A percentile compares a stretch with the other conserved stretches of the same genome.
Evolutionary conservation across 148 eudicot species (phyloP).

Genomic region (Bassia scoparia): DNA sequence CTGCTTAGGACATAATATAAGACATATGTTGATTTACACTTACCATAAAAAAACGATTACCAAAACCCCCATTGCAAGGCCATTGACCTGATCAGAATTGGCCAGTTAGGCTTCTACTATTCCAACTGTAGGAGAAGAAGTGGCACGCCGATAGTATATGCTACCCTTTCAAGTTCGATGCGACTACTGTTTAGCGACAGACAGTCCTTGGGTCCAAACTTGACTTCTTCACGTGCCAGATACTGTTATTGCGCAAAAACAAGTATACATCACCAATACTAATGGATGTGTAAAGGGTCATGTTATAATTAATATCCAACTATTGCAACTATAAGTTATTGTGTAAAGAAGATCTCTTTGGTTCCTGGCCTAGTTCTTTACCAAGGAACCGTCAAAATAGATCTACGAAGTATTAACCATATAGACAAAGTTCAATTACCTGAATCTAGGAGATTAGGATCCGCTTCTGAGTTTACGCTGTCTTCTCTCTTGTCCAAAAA

Average conservation of each 20-base stretch:
- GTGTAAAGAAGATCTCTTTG: too few relatives aligned
- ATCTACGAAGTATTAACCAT: too few relatives aligned
- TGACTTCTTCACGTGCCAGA: constrained; percentile 23
- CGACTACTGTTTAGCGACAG: constrained; percentile 14
- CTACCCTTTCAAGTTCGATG: constrained; percentile 32
- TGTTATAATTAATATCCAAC: too few relatives aligned
- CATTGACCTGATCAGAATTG: constrained; percentile 42
- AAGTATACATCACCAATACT: too few relatives aligned
- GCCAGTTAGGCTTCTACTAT: constrained; percentile 45
- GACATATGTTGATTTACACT: background rate
- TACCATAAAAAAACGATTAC: constrained; percentile 58
- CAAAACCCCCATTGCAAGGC: constrained; percentile 57
- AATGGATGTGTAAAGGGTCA: too few relatives aligned
- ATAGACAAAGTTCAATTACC: too few relatives aligned
- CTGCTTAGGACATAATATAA: background rate
- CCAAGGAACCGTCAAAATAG: too few relatives aligned
- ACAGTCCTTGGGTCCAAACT: constrained; percentile 3
- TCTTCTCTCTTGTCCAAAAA: too few relatives aligned
- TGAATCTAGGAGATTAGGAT: too few relatives aligned
- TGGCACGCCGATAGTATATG: constrained; percentile 31
- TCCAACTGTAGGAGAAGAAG: constrained; percentile 45
- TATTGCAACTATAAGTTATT: too few relatives aligned
- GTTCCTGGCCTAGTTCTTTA: too few relatives aligned
- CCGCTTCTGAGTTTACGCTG: too few relatives aligned
- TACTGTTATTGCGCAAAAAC: background rate